Percentiles rank a stretch among this genome's conserved stretches.
These are phyloP conservation scores for Fusarium incarnatum DNA, from an alignment of 2,329 filamentous ascomycete genomes.

Conservation along the genomic window DNA sequence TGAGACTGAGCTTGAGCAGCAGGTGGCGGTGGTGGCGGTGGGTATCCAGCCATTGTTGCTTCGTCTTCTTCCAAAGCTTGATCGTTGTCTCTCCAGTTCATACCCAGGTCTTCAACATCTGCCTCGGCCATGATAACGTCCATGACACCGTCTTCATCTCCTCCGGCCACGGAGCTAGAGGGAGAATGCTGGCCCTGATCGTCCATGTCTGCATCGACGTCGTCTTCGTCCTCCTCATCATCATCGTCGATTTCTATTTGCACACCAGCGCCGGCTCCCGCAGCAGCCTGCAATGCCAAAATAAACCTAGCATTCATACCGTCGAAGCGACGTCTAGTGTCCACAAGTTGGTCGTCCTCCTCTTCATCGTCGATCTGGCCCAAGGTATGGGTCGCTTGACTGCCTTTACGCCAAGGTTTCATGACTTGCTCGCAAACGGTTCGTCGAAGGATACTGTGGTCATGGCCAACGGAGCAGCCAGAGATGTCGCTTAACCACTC, in stretches of 20 bases:
- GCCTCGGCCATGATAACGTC: conserved; percentile 70
- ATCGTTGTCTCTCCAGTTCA: conserved; percentile 67
- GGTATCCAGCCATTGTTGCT: conserved; percentile 81
- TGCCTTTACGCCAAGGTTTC: conserved; percentile 87
- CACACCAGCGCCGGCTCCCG: conserved; percentile 44
- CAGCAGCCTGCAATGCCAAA: conserved; percentile 52
- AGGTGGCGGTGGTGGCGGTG: conserved; percentile 70
- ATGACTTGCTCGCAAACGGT: conserved; percentile 93
- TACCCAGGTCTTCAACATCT: conserved; percentile 59
- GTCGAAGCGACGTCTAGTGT: conserved; percentile 49
- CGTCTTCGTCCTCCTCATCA: conserved; percentile 51
- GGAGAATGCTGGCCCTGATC: conserved; percentile 52
- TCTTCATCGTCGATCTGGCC: conserved; percentile 59
- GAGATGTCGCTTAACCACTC: conserved; percentile 96
- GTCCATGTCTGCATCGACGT: conserved; percentile 59
- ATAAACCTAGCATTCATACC: conserved; percentile 54
- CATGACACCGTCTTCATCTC: conserved; percentile 64
- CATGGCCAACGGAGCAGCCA: conserved; percentile 84
- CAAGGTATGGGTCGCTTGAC: conserved; percentile 78
- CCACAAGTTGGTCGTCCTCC: conserved; percentile 61
- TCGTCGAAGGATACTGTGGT: conserved; percentile 81
- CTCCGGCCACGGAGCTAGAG: conserved; percentile 50
- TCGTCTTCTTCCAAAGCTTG: conserved; percentile 80
- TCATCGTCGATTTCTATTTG: conserved; percentile 49
- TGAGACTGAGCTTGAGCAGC: conserved; percentile 63